These are phyloP conservation scores for Gomphus bonarii DNA, from an alignment of 1,284 basidiomycete species.

Conservation along the genomic window DNA sequence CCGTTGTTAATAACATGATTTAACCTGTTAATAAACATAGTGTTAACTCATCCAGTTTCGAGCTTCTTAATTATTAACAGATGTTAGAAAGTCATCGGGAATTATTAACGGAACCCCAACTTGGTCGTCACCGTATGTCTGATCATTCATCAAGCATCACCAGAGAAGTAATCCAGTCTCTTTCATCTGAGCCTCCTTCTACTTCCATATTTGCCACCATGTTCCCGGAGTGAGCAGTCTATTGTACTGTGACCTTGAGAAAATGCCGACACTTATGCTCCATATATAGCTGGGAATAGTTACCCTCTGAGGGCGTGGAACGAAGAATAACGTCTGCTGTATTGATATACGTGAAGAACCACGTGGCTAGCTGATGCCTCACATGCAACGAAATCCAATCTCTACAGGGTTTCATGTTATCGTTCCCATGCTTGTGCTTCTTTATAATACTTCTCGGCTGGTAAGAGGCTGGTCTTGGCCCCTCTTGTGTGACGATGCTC, in stretches of 20 bases:
- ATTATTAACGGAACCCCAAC: too few species aligned
- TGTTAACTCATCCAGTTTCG: too few species aligned
- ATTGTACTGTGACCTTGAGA: neutral
- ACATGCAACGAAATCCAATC: neutral
- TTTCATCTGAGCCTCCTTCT: too few species aligned
- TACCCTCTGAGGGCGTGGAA: too few species aligned
- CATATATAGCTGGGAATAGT: neutral
- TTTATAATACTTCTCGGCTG: neutral
- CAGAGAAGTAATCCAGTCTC: too few species aligned
- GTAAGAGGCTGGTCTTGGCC: neutral
- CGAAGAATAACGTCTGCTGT: neutral
- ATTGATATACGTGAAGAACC: neutral
- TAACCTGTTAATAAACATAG: too few species aligned
- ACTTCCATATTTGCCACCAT: too few species aligned
- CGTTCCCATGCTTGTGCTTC: neutral
- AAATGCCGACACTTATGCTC: neutral
- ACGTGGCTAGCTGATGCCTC: neutral
- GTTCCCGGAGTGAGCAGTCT: neutral
- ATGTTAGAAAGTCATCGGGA: too few species aligned
- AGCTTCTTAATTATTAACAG: too few species aligned
- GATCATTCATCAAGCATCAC: too few species aligned
- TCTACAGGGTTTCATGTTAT: neutral
- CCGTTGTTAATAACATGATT: too few species aligned
- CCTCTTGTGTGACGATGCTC: neutral
- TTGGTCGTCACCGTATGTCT: too few species aligned